Evolutionary conservation across 805 yeast genomes (phyloP).

Genomic region (Candida loeiensis): DNA sequence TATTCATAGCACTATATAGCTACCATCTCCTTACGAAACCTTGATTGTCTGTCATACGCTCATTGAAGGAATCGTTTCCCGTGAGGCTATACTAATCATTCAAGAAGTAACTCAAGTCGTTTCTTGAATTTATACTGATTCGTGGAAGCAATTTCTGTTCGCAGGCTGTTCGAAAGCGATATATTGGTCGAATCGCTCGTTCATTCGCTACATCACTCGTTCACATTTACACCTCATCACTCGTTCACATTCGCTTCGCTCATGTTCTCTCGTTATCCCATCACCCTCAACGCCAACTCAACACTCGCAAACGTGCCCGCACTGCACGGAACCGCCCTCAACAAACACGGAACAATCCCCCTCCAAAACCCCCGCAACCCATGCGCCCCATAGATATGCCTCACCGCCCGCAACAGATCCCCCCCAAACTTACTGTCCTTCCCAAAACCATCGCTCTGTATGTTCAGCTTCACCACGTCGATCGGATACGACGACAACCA

Average conservation of each 20-base stretch:
- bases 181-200: neutral
- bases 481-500: slow-evolving; percentile 58
- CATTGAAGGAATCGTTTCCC: no score
- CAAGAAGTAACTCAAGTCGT: no score
- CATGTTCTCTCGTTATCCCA: slow-evolving; percentile 34
- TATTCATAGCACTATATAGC: no score
- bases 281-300: slow-evolving; percentile 57
- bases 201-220: neutral
- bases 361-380: slow-evolving; percentile 59
- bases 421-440: slow-evolving; percentile 42
- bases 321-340: slow-evolving; percentile 62
- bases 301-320: slow-evolving; percentile 79
- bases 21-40: no score
- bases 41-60: no score
- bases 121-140: no score
- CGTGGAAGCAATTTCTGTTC: no score
- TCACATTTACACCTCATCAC: neutral
- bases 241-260: neutral
- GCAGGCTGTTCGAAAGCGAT: no score
- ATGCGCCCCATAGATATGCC: slow-evolving; percentile 36
- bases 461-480: slow-evolving; percentile 47
- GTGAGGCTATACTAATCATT: no score
- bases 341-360: slow-evolving; percentile 56
- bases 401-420: slow-evolving; percentile 30
- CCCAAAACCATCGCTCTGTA: slow-evolving; percentile 55